A percentile compares a stretch with the other conserved stretches of the same genome.
Evolutionary conservation across 257 asterid genomes (phyloP).

Genomic region (Przewalskia tangutica): DNA sequence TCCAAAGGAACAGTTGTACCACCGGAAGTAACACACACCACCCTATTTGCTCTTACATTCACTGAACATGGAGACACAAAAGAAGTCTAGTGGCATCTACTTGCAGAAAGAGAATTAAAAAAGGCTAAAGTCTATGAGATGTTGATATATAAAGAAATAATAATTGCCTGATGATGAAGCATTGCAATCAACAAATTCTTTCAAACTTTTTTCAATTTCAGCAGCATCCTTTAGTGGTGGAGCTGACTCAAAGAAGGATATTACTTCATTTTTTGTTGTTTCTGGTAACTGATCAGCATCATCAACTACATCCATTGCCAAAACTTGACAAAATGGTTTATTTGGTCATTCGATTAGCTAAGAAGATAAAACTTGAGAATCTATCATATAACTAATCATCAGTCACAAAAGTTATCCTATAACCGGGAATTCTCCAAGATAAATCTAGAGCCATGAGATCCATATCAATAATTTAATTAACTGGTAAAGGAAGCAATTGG

Average conservation of each 20-base stretch:
- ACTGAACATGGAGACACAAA: constrained; percentile 20
- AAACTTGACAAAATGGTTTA: neutral
- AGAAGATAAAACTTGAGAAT: neutral
- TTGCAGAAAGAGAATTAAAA: neutral
- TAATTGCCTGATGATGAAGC: constrained; percentile 36
- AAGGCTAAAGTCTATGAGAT: neutral
- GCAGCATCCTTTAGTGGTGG: constrained; percentile 60
- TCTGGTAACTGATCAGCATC: constrained; percentile 5
- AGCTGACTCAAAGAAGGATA: constrained; percentile 70
- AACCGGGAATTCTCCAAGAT: neutral
- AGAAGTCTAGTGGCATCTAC: neutral
- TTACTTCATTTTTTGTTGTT: constrained; percentile 33
- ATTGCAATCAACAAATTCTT: constrained; percentile 39
- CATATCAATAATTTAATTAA: neutral
- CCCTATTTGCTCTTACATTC: constrained; percentile 33
- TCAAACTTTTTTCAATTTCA: constrained; percentile 34
- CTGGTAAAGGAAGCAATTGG: neutral
- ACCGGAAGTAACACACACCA: constrained; percentile 90
- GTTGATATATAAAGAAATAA: neutral
- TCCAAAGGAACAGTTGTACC: constrained; percentile 96
- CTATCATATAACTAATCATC: neutral
- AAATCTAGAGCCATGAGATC: neutral
- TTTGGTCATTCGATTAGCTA: neutral
- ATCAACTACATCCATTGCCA: neutral
- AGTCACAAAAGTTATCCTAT: neutral